Conservation (phyloP, 2,329 filamentous ascomycete genomes). For the Xylariaceae sp. region DNA sequence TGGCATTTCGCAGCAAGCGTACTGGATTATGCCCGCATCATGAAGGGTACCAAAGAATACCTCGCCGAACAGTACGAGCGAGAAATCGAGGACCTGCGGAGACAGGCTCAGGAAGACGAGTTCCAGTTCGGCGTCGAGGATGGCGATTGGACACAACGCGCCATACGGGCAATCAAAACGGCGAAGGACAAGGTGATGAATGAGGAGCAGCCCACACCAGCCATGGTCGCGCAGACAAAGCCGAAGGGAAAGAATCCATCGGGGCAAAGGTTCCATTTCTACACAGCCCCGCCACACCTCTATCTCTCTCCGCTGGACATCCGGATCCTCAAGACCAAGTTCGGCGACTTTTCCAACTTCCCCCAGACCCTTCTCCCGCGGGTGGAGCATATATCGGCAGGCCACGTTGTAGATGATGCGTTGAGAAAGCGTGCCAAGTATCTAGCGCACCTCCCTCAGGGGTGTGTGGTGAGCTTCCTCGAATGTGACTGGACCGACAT, state of each 20-base stretch:
- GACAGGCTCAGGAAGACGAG: slow-evolving; percentile 83
- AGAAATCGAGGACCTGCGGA: slow-evolving; percentile 68
- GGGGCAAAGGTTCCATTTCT: slow-evolving; percentile 70
- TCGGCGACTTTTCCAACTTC: slow-evolving; percentile 75
- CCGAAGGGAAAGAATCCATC: slow-evolving; percentile 28
- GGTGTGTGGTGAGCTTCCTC: slow-evolving; percentile 85
- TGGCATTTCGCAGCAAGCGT: slow-evolving; percentile 96
- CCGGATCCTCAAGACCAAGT: slow-evolving; percentile 83
- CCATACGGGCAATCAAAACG: slow-evolving; percentile 66
- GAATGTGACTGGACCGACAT: slow-evolving; percentile 96
- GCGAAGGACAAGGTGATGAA: slow-evolving; percentile 67
- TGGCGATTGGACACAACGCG: slow-evolving; percentile 85
- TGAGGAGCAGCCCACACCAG: slow-evolving; percentile 31
- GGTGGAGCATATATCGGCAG: slow-evolving; percentile 83
- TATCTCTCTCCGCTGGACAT: slow-evolving; percentile 90
- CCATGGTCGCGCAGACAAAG: slow-evolving; percentile 21
- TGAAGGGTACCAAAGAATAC: slow-evolving; percentile 89
- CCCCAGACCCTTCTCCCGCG: slow-evolving; percentile 80
- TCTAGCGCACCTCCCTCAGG: slow-evolving; percentile 76
- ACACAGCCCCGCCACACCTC: slow-evolving; percentile 79
- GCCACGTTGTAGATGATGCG: slow-evolving; percentile 80
- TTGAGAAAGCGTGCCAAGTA: slow-evolving; percentile 82
- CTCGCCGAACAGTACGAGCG: slow-evolving; percentile 74
- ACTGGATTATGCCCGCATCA: slow-evolving; percentile 87
- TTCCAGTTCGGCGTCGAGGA: slow-evolving; percentile 81